Evolutionary conservation across 768 basidiomycete genomes (phyloP), one percentile per base, ranked within the genome.

Genomic region (Mycena haematopus): DNA sequence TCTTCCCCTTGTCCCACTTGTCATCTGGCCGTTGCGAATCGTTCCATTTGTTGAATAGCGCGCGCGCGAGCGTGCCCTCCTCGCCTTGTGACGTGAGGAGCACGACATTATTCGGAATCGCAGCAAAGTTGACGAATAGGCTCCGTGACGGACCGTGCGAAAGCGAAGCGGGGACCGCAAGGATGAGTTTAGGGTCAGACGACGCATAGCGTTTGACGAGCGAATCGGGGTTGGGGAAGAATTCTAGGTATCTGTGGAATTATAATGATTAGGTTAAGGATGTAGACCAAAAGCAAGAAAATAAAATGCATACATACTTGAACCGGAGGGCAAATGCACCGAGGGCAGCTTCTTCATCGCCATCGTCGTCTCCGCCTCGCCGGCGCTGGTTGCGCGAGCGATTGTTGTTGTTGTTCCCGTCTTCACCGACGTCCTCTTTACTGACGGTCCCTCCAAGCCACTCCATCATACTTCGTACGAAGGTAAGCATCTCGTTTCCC

Each of bases 391-490:
- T 78, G 55, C 84, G 81, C 40, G 83, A 80, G 21, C 81, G 81
- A 49, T 82, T 81, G 46, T 82, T 81, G 33, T 83, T 80, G 27
- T 4, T 31, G 29, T 80, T 81, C 8, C 84, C 86, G 31, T 92
- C 90, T 72, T 92, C 93, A 2, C 93, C 90, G 1, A 93, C 91
- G 64, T 96, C 95, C 69, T 95, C 93, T 71, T 94, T 94, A 69
- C 89, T 93, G 56, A 97, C 88, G 15, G 93, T 95, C 1, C 97
- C 96, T 11, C 97, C 97, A 65, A 99, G 86, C 95, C 96, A 99
- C 73, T 99, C 97, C 86, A 97, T 96, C 92, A 99, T 91, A 80
- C 93, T 96, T 61, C 95, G 80, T 27, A 97, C 93, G 71, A 95
- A 94, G 1, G 92, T 90, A 36, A 97, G 76, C 90, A 97, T 96